These are phyloP conservation scores for Termitomyces sp. DNA, from an alignment of 768 basidiomycete genomes.

Conservation along the genomic window DNA sequence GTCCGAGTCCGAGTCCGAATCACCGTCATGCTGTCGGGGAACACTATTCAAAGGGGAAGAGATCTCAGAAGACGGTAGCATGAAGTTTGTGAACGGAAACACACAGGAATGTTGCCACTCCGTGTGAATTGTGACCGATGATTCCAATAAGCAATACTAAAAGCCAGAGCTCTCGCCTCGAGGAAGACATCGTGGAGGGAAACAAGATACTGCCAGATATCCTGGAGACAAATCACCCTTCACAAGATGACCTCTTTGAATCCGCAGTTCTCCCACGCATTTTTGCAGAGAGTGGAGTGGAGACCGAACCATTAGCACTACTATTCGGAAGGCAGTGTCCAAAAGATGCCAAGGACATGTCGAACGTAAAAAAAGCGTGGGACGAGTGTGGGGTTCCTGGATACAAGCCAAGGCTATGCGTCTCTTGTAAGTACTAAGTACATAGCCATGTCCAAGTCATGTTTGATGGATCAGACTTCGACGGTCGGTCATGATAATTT, in stretches of 20 bases:
- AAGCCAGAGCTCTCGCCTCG: neutral
- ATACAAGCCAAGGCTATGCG: neutral
- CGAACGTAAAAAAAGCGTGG: neutral
- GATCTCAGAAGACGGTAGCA: neutral
- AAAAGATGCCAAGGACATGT: conserved; percentile 1
- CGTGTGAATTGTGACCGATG: neutral
- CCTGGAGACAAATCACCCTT: neutral
- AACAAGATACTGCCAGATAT: neutral
- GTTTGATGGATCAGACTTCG: neutral
- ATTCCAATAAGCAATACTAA: neutral
- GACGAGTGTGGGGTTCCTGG: neutral
- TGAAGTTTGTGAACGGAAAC: neutral
- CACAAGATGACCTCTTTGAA: neutral
- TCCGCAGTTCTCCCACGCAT: neutral
- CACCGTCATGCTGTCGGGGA: neutral
- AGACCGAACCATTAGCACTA: neutral
- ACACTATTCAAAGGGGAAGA: neutral
- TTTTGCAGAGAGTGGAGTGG: neutral
- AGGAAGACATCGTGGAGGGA: neutral
- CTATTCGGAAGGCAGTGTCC: neutral
- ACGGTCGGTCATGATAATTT: neutral
- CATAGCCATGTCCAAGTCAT: neutral
- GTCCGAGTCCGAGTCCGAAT: neutral
- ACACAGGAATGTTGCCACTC: neutral
- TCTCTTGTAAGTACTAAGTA: neutral